These are phyloP conservation scores for Zoysia matrella DNA, from an alignment of 202 grass and related monocot species.

Conservation along the genomic window DNA sequence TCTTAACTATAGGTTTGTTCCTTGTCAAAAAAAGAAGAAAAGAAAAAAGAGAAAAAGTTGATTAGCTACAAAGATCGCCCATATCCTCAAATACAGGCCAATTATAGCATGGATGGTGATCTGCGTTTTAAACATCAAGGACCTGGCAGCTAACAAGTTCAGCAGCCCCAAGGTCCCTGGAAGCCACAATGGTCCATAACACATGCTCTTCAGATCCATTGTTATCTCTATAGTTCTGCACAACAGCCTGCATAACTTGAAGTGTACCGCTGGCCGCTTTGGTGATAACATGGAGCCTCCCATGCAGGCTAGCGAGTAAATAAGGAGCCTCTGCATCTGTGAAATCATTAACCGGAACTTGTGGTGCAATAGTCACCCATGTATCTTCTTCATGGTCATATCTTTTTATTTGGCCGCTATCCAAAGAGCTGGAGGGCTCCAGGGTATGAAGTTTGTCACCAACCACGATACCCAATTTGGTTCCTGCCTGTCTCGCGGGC, in stretches of 20 bases:
- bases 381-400: slow-evolving; percentile 66
- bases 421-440: slow-evolving; percentile 78
- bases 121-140: slow-evolving; percentile 62
- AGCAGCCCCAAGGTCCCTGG: slow-evolving; percentile 70
- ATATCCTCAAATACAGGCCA: not conserved
- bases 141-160: slow-evolving; percentile 89
- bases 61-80: not conserved
- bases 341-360: slow-evolving; percentile 73
- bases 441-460: slow-evolving; percentile 77
- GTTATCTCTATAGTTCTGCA: slow-evolving; percentile 41
- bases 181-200: slow-evolving; percentile 59
- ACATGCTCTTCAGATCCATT: slow-evolving; percentile 44
- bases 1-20: not conserved
- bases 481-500: slow-evolving; percentile 85
- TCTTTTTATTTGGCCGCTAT: slow-evolving; percentile 75
- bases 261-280: slow-evolving; percentile 65
- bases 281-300: slow-evolving; percentile 78
- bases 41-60: not conserved
- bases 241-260: slow-evolving; percentile 62
- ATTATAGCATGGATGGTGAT: not conserved
- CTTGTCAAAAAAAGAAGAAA: not conserved
- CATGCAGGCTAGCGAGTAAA: slow-evolving; percentile 77
- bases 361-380: slow-evolving; percentile 61
- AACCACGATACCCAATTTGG: slow-evolving; percentile 71
- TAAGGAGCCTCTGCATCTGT: slow-evolving; percentile 82